These are phyloP conservation scores for Podila epicladia DNA, from an alignment of 192 early-diverging fungal genomes.

Conservation along the genomic window DNA sequence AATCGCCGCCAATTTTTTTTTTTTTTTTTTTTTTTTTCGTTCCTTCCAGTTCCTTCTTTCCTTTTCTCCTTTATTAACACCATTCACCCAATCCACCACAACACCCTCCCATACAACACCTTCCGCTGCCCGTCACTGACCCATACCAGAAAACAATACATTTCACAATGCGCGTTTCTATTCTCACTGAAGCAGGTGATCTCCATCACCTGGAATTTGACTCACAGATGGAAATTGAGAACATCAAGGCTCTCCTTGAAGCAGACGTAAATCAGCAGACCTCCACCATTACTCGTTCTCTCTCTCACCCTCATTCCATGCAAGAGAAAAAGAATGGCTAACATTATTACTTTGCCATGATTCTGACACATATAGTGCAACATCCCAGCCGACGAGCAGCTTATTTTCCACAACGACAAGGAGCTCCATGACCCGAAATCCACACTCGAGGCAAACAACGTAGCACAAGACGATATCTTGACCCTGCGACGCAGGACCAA, in stretches of 20 bases:
- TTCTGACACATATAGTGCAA: conserved; percentile 58
- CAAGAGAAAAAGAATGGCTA: not conserved
- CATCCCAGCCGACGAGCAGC: conserved; percentile 70
- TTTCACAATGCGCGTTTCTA: conserved; percentile 62
- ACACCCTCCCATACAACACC: not conserved
- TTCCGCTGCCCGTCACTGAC: not conserved
- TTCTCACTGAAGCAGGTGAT: conserved; percentile 68
- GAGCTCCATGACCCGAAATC: conserved; percentile 67
- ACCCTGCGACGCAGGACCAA: conserved; percentile 59
- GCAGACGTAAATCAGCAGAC: conserved; percentile 64
- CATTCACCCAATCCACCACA: not conserved
- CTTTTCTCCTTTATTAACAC: not conserved
- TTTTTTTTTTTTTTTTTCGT: too few relatives aligned
- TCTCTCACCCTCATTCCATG: not conserved
- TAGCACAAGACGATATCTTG: conserved; percentile 80
- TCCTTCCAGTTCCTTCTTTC: not conserved
- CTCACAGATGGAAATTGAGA: conserved; percentile 78
- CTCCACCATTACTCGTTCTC: not conserved
- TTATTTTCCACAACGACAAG: conserved; percentile 72
- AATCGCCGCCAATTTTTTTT: too few relatives aligned
- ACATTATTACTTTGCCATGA: not conserved
- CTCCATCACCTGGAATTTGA: conserved; percentile 75
- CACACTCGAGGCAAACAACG: conserved; percentile 71
- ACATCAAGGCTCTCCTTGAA: conserved; percentile 87
- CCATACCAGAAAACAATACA: not conserved